Conservation (phyloP, 208 protist species). For the Leishmania martiniquensis region DNA sequence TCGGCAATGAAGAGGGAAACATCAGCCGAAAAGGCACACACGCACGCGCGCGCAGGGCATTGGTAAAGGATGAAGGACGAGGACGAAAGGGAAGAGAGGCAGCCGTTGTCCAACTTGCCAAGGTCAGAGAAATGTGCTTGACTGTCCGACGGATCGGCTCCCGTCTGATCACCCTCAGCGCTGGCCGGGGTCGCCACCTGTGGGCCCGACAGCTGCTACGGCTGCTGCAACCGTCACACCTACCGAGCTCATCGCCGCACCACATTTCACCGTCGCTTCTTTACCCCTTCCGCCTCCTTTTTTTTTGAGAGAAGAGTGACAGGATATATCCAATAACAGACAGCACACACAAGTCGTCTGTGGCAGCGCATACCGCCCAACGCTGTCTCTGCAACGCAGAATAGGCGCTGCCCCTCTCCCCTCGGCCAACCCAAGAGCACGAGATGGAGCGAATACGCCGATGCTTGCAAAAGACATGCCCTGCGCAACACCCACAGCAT, state of each 20-base stretch:
- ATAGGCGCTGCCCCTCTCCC: neutral
- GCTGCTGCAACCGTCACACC: neutral
- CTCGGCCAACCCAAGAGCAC: neutral
- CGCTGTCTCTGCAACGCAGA: neutral
- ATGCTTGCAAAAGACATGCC: neutral
- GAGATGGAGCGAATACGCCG: neutral
- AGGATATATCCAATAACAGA: neutral
- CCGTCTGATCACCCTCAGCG: neutral
- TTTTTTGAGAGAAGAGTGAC: neutral
- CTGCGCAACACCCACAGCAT: neutral
- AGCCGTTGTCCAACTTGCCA: neutral
- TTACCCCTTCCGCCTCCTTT: neutral
- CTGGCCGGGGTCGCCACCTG: slow-evolving; percentile 5
- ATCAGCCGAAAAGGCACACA: neutral
- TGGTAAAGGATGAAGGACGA: neutral
- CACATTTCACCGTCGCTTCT: too few relatives aligned
- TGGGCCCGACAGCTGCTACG: neutral
- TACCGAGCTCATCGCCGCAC: neutral
- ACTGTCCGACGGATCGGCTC: neutral
- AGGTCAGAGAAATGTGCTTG: neutral
- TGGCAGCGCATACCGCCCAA: neutral
- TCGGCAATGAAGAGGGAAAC: neutral
- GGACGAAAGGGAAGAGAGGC: too few relatives aligned
- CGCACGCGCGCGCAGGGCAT: neutral
- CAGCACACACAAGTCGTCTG: neutral